These are phyloP conservation scores for Cercis canadensis DNA, from an alignment of 306 rosid species.

Conservation along the genomic window DNA sequence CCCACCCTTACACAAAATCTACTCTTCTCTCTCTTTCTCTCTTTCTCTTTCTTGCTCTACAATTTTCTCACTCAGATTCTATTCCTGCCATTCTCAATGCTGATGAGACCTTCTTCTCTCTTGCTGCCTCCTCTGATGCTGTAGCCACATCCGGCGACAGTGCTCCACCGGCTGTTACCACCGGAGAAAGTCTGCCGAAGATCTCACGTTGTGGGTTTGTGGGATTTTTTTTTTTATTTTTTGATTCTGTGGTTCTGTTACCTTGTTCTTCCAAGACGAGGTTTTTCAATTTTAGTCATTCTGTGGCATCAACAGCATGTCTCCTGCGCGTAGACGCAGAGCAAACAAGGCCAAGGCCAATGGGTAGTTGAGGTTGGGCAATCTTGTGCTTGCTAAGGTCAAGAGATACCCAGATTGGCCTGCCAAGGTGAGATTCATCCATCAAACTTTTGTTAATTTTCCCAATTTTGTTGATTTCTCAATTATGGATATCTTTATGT, in stretches of 20 bases:
- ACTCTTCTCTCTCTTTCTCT: conserved; percentile 32
- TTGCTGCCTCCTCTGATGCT: conserved; percentile 39
- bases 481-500: background rate
- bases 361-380: conserved; percentile 79
- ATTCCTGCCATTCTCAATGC: conserved; percentile 49
- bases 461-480: conserved; percentile 3
- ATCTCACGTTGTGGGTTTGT: conserved; percentile 41
- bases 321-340: conserved; percentile 97
- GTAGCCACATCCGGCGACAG: conserved; percentile 56
- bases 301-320: conserved; percentile 65
- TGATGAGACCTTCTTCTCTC: conserved; percentile 28
- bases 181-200: conserved; percentile 41
- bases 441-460: conserved; percentile 4
- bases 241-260: conserved; percentile 6
- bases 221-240: conserved; percentile 51
- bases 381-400: conserved; percentile 99
- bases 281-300: conserved; percentile 25
- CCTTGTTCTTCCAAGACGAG: conserved; percentile 35
- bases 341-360: conserved; percentile 71
- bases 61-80: conserved; percentile 32
- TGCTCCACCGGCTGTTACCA: conserved; percentile 31
- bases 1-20: conserved; percentile 51
- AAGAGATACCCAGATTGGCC: conserved; percentile 99
- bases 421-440: conserved; percentile 71
- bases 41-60: conserved; percentile 34